phyloP scores from a whole-genome alignment of 139 green algal genomes.

The Bryopsis sp. region DNA sequence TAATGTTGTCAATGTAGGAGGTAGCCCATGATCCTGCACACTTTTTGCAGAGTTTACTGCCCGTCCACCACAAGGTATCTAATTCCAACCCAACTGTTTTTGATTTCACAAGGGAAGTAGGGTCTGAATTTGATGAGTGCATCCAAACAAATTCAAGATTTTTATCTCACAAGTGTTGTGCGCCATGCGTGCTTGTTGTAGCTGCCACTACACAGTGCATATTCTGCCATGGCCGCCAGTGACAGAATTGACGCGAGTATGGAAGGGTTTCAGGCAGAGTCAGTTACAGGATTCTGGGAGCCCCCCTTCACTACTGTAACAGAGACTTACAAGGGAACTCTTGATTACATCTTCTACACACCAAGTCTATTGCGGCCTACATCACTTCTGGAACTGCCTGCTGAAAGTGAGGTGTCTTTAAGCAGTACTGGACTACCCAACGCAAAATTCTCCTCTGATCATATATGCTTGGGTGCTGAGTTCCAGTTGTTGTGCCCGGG shows the following conservation, averaged over 20 bases:
- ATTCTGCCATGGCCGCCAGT: slow-evolving; percentile 9
- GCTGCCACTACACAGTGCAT: slow-evolving; percentile 13
- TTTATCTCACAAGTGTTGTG: too few species aligned
- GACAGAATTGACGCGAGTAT: too few species aligned
- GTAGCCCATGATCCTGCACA: slow-evolving; percentile 17
- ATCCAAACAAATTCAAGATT: too few species aligned
- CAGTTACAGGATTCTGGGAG: too few species aligned
- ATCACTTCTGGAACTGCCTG: slow-evolving; percentile 17
- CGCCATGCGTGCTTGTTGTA: too few species aligned
- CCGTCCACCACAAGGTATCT: slow-evolving; percentile 18
- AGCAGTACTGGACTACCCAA: slow-evolving; percentile 10
- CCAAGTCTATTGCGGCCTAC: slow-evolving; percentile 8
- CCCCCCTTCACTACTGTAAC: slow-evolving; percentile 13
- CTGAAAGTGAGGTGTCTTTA: slow-evolving; percentile 14
- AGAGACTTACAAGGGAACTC: slow-evolving; percentile 4
- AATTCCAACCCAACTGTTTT: too few species aligned
- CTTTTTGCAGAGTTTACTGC: slow-evolving; percentile 14
- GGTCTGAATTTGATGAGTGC: too few species aligned
- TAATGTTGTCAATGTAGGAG: background rate
- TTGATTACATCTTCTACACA: slow-evolving; percentile 21
- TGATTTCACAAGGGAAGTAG: too few species aligned
- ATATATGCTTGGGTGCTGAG: slow-evolving; percentile 20
- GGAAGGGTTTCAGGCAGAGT: slow-evolving; percentile 11
- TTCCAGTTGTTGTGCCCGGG: too few species aligned
- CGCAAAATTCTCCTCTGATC: slow-evolving; percentile 17